Conservation (phyloP, 495 filamentous ascomycete genomes). For the Amphirosellinia nigrospora region DNA sequence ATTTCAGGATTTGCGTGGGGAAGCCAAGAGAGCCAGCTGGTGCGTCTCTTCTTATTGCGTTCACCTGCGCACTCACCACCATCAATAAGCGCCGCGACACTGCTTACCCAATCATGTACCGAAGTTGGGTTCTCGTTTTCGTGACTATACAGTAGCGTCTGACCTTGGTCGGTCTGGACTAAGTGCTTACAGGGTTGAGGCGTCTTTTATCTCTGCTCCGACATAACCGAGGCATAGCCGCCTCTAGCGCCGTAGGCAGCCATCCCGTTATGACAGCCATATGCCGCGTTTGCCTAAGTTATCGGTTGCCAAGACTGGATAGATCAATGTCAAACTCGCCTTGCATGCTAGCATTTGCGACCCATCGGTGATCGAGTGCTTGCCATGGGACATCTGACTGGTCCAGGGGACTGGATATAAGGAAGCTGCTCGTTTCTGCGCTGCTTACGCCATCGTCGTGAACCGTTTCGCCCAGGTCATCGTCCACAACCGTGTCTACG, state of each 20-base stretch:
- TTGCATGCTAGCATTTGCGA: constrained; percentile 4
- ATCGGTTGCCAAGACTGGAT: constrained; percentile 18
- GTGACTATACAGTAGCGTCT: constrained; percentile 23
- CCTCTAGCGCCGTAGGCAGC: constrained; percentile 21
- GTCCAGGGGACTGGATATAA: constrained; percentile 16
- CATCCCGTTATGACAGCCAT: not conserved
- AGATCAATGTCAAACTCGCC: constrained; percentile 9
- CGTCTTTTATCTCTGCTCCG: constrained; percentile 20
- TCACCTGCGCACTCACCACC: constrained; percentile 1
- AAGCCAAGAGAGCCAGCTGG: not conserved
- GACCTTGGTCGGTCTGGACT: constrained; percentile 20
- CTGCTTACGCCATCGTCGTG: constrained; percentile 13
- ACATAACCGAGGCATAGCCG: constrained; percentile 23
- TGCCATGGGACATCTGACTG: constrained; percentile 12
- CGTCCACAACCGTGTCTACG: not conserved
- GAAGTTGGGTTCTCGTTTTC: constrained; percentile 2
- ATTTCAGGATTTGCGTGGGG: constrained; percentile 1
- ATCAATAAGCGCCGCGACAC: constrained; percentile 19
- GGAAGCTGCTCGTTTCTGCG: constrained; percentile 6
- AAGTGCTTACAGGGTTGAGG: not conserved
- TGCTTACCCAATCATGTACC: constrained; percentile 22
- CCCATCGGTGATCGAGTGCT: constrained; percentile 7
- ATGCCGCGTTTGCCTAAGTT: constrained; percentile 13
- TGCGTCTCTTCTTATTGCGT: constrained; percentile 11
- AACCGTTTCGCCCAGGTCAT: not conserved